Base-by-base conservation (phyloP, 2,329 filamentous ascomycete genomes). In the Fusarium secorum region DNA sequence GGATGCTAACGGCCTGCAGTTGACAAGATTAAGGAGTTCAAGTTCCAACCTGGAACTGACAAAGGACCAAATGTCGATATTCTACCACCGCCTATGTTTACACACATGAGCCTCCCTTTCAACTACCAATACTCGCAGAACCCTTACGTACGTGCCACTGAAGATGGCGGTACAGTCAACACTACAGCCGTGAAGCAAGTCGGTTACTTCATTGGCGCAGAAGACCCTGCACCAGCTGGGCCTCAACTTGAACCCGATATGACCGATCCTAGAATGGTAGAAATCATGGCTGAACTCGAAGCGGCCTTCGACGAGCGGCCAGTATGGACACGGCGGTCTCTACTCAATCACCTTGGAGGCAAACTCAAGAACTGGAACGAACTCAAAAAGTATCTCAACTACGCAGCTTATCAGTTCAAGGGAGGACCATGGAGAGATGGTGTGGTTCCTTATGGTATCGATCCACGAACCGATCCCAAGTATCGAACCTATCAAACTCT, bases 351-450 rank as follows among this genome's bases (percentile, higher is more conserved):
- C 56, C 85, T 98, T 33, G 83, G 81, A 4, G 81, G 82, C 52
- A 82, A 81, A 51, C 82, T 84, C 30, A 84, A 83, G 45, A 84
- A 85, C 65, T 88, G 85, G 78, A 87, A 87, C 63, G 81, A 87
- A 44, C 80, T 97, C 66, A 92, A 93, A 75, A 88, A 91, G 77
- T 93, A 93, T 49, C 88, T 95, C 56, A 92, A 94, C 69, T 95
- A 96, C 75, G 90, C 93, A 8, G 94, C 93, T 13, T 99, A 97
- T 81, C 93, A 95, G 81, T 98, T 98, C 85, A 91, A 92, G 64
- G 94, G 92, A 26, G 96, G 96, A 0, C 95, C 96, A 0, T 99
- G 94, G 92, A 89, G 94, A 70, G 95, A 98, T 79, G 91, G 93
- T 6, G 89, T 98, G 58, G 89, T 98, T 70, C 90, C 88, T 49